Percentiles rank a stretch among this genome's conserved stretches.
Evolutionary conservation across 768 basidiomycete genomes (phyloP).

Genomic region (Boletus vinaceobasis): DNA sequence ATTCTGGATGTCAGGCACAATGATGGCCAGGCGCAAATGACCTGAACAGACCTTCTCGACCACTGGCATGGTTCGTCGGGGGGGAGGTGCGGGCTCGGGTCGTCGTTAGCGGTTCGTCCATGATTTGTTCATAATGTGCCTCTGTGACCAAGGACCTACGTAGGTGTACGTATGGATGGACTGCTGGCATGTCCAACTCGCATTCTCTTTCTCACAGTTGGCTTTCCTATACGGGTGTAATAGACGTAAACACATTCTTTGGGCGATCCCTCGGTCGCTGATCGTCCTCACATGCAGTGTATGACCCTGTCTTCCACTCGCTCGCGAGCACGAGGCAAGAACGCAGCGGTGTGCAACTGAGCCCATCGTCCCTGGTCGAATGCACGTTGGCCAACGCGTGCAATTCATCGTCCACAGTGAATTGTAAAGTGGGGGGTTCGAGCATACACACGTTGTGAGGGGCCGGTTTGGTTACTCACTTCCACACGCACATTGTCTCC

Average conservation of each 20-base stretch:
- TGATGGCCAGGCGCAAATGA: constrained; percentile 7
- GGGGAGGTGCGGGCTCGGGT: constrained; percentile 8
- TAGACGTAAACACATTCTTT: constrained; percentile 1
- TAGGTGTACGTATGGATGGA: too few species aligned
- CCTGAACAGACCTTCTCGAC: background rate
- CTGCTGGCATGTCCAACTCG: too few species aligned
- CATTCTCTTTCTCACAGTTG: background rate
- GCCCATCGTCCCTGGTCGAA: background rate
- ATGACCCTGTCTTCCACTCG: too few species aligned
- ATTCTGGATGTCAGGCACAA: constrained; percentile 15
- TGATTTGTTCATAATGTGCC: background rate
- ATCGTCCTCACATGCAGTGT: too few species aligned
- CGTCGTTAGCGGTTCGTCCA: background rate
- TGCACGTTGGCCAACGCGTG: too few species aligned
- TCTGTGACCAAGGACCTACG: background rate
- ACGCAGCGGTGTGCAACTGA: background rate
- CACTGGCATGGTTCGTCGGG: background rate
- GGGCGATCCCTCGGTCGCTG: constrained; percentile 19
- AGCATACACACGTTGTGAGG: constrained; percentile 1
- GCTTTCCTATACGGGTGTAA: constrained; percentile 1
- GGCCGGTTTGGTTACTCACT: background rate
- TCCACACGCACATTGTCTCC: constrained; percentile 1
- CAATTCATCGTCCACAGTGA: background rate
- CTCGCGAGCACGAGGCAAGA: background rate
- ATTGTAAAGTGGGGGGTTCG: too few species aligned